A percentile compares a stretch with the other conserved stretches of the same genome.
phyloP scores from a whole-genome alignment of 2,329 filamentous ascomycete genomes.

The Neofusicoccum kwambonambiense region DNA sequence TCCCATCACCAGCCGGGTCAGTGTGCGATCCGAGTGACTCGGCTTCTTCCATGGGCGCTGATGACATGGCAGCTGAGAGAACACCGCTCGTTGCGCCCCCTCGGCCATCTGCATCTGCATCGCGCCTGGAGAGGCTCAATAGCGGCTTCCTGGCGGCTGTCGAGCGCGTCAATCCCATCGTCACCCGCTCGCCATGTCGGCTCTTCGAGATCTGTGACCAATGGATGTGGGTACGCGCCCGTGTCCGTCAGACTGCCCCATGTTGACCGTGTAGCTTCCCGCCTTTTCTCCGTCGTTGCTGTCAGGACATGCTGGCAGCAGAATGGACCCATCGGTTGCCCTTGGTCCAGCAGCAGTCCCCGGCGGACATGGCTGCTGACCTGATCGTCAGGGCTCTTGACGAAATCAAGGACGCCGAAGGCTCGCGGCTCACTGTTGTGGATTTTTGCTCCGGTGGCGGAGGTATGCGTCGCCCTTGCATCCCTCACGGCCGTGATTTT shows the following conservation, averaged over 20 bases:
- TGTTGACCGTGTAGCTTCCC: conserved; percentile 57
- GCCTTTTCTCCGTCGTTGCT: conserved; percentile 60
- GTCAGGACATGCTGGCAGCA: conserved; percentile 64
- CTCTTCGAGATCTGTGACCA: conserved; percentile 32
- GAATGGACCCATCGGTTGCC: conserved; percentile 63
- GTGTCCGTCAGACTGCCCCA: too few relatives aligned
- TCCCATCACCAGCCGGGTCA: conserved; percentile 2
- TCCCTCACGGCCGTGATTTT: conserved; percentile 19
- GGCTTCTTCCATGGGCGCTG: background rate
- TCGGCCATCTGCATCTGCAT: background rate
- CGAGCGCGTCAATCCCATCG: background rate
- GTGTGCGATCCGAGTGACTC: background rate
- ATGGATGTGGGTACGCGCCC: conserved; percentile 23
- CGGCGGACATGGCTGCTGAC: conserved; percentile 60
- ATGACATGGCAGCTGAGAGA: background rate
- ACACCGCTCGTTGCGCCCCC: background rate
- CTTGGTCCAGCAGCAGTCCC: conserved; percentile 55
- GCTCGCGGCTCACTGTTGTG: conserved; percentile 57
- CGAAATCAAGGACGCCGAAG: background rate
- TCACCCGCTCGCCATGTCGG: conserved; percentile 21
- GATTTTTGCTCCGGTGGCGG: conserved; percentile 77
- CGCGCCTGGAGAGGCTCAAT: background rate
- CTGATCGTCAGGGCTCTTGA: conserved; percentile 48
- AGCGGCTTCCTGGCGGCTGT: background rate
- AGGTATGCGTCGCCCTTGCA: conserved; percentile 38